phyloP scores from a whole-genome alignment of 2,329 filamentous ascomycete genomes.

The Aureobasidium sp. region DNA sequence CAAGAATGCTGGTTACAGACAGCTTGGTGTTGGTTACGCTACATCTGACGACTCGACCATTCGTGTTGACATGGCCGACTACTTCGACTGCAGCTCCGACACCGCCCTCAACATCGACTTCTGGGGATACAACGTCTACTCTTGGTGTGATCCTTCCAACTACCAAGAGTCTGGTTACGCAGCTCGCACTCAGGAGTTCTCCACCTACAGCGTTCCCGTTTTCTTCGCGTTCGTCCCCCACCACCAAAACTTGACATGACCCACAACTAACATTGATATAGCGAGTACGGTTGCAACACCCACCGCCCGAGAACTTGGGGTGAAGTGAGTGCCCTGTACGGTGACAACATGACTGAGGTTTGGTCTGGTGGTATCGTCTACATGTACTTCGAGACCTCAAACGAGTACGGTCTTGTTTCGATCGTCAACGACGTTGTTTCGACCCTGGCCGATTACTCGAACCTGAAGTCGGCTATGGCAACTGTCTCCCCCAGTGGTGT shows the following conservation, averaged over 20 bases:
- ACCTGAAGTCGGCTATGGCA: conserved; percentile 57
- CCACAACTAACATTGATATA: no score
- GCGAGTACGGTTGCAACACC: conserved; percentile 89
- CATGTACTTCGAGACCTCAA: conserved; percentile 92
- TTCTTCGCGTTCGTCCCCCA: conserved; percentile 59
- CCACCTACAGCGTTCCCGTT: conserved; percentile 80
- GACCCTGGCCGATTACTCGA: conserved; percentile 63
- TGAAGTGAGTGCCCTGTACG: conserved; percentile 77
- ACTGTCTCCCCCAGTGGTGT: conserved; percentile 59
- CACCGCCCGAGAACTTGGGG: conserved; percentile 66
- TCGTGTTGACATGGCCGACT: conserved; percentile 72
- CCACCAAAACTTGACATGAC: no score
- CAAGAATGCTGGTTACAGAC: conserved; percentile 55
- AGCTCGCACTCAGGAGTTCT: conserved; percentile 76
- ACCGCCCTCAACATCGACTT: conserved; percentile 70
- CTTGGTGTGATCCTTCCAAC: conserved; percentile 86
- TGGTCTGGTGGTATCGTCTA: conserved; percentile 98
- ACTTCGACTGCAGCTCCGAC: conserved; percentile 80
- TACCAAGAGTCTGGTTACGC: conserved; percentile 72
- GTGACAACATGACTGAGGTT: conserved; percentile 69
- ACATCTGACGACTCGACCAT: conserved; percentile 87
- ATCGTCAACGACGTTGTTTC: conserved; percentile 39
- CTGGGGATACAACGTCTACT: conserved; percentile 99
- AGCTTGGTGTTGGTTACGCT: conserved; percentile 87
- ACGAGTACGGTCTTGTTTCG: conserved; percentile 76